Base-by-base conservation (phyloP, 2,329 filamentous ascomycete species). In the Ambrosiella xylebori region DNA sequence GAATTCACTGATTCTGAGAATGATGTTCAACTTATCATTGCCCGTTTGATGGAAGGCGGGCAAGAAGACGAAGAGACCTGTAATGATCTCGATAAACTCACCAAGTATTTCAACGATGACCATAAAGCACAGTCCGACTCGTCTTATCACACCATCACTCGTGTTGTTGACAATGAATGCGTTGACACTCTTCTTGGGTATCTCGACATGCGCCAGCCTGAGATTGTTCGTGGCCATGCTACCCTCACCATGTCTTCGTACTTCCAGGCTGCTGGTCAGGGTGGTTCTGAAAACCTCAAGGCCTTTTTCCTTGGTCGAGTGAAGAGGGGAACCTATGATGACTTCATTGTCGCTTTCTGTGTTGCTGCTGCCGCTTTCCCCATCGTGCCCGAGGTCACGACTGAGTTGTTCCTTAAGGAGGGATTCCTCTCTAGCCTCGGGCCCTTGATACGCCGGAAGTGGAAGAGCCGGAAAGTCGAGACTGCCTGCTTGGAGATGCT, bases 281-380 rank as follows among this genome's bases (percentile, higher is more conserved):
- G 79, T 6, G 88, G 88, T 2, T 77, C 82, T 63, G 76, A 80
- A 63, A 78, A 83, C 63, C 79, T 96, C 54, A 79, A 80, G 4
- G 77, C 78, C 4, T 91, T 93, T 68, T 86, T 96, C 67, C 82
- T 82, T 57, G 74, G 79, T 13, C 81, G 84, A 57, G 76, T 95
- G 13, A 72, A 78, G 63, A 82, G 84, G 62, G 83, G 83, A 56
- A 91, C 85, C 27, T 87, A 89, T 62, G 90, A 96, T 65, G 88
- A 95, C 69, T 81, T 94, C 63, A 88, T 95, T 57, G 76, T 93
- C 54, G 90, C 90, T 5, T 97, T 96, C 68, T 97, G 90, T 57
- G 89, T 90, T n/a, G 88, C 89, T 5, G 82, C 89, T 1, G 81
- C 84, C 19, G 80, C 94, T 7, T 98, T 98, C 67, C 90, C 93